phyloP scores from a whole-genome alignment of 106 monocot species.

The Acorus calamus region DNA sequence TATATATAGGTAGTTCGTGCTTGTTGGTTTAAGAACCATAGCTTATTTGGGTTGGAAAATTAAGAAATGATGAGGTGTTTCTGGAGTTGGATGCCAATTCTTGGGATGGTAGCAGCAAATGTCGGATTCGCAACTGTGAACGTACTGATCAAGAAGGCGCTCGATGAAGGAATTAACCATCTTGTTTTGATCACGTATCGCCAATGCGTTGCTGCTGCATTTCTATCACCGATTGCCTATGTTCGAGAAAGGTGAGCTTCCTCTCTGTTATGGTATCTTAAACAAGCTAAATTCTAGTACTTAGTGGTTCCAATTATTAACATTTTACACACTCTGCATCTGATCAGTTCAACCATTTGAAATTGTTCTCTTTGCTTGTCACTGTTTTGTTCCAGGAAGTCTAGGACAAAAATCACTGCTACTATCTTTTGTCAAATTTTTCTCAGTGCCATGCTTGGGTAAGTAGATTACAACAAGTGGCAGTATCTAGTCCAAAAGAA shows the following conservation, averaged over 20 bases:
- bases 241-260: conserved; percentile 26
- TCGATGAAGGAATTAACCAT: conserved; percentile 42
- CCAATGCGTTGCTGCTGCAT: conserved; percentile 50
- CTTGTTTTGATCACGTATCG: conserved; percentile 49
- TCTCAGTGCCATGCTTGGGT: conserved; percentile 57
- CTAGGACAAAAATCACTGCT: conserved; percentile 39
- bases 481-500: no score
- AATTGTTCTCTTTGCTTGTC: background rate
- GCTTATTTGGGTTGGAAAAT: no score
- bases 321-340: no score
- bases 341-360: background rate
- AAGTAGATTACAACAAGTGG: background rate
- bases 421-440: conserved; percentile 36
- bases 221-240: conserved; percentile 58
- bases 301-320: background rate
- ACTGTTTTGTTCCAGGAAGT: conserved; percentile 15
- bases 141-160: conserved; percentile 41
- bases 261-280: background rate
- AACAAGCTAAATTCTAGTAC: background rate
- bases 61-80: conserved; percentile 11
- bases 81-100: conserved; percentile 28
- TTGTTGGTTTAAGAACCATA: no score
- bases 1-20: no score
- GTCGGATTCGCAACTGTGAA: conserved; percentile 31
- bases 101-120: conserved; percentile 29